These are phyloP conservation scores for Aphanomyces astaci DNA, from an alignment of 352 stramenopile species.

Conservation along the genomic window DNA sequence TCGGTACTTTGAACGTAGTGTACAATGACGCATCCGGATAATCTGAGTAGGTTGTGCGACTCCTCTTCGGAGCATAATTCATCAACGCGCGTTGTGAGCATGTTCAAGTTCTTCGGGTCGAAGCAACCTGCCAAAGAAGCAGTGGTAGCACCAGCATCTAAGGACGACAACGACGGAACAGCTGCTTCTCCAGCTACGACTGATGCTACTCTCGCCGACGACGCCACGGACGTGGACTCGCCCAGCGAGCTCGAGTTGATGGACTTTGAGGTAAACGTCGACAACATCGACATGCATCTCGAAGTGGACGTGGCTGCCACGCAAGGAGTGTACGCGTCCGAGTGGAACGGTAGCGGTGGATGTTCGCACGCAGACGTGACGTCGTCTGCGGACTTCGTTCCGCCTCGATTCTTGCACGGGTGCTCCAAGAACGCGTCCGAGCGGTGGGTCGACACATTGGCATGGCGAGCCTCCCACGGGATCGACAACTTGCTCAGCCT, in stretches of 20 bases:
- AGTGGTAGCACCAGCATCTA: not conserved
- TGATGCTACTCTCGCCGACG: not conserved
- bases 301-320: not conserved
- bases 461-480: conserved; percentile 3
- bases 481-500: conserved; percentile 15
- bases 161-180: not conserved
- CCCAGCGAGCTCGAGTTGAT: not conserved
- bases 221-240: not conserved
- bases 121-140: not conserved
- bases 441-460: conserved; percentile 7
- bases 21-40: not conserved
- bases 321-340: not conserved
- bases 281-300: conserved; percentile 19
- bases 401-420: conserved; percentile 12
- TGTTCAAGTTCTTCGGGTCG: conserved; percentile 2
- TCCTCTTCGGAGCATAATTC: not conserved
- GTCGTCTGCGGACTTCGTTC: conserved; percentile 6
- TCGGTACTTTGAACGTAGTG: not conserved
- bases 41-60: not conserved
- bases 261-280: conserved; percentile 11
- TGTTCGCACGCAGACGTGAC: conserved; percentile 3
- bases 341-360: conserved; percentile 21
- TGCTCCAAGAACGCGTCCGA: conserved; percentile 9
- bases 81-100: not conserved
- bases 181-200: too few relatives aligned